Conservation (phyloP, 2,329 filamentous ascomycete genomes). For the Lanzia echinophila region DNA sequence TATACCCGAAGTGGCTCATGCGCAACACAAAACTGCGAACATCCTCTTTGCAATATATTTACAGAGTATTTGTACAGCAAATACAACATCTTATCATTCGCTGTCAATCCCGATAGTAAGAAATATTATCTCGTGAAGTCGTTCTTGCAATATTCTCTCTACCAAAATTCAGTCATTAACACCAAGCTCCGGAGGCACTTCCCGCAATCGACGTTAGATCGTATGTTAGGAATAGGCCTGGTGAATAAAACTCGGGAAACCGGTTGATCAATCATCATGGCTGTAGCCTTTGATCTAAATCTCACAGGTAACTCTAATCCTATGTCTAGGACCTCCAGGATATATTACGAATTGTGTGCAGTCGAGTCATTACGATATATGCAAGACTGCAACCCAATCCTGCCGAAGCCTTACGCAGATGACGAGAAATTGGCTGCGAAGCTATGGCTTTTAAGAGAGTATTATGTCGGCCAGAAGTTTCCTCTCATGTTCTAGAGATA, state of each 20-base stretch:
- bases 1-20: slow-evolving; percentile 34
- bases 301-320: slow-evolving; percentile 16
- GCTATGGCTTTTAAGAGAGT: slow-evolving; percentile 42
- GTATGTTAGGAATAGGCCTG: not conserved
- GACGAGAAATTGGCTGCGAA: slow-evolving; percentile 32
- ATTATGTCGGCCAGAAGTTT: slow-evolving; percentile 39
- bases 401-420: slow-evolving; percentile 23
- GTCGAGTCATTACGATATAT: slow-evolving; percentile 29
- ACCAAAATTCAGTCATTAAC: not conserved
- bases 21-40: slow-evolving; percentile 39
- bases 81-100: not conserved
- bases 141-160: not conserved
- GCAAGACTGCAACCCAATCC: slow-evolving; percentile 13
- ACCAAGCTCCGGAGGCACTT: not conserved
- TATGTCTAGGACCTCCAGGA: slow-evolving; percentile 25
- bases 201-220: not conserved
- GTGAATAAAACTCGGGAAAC: slow-evolving; percentile 6
- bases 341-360: slow-evolving; percentile 30
- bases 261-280: slow-evolving; percentile 28
- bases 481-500: slow-evolving; percentile 11
- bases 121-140: not conserved
- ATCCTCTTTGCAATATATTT: slow-evolving; percentile 21
- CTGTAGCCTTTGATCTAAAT: slow-evolving; percentile 34
- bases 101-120: slow-evolving; percentile 13
- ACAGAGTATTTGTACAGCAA: not conserved